These are phyloP conservation scores for Cinchona pubescens DNA, from an alignment of 257 asterid species.

Conservation along the genomic window DNA sequence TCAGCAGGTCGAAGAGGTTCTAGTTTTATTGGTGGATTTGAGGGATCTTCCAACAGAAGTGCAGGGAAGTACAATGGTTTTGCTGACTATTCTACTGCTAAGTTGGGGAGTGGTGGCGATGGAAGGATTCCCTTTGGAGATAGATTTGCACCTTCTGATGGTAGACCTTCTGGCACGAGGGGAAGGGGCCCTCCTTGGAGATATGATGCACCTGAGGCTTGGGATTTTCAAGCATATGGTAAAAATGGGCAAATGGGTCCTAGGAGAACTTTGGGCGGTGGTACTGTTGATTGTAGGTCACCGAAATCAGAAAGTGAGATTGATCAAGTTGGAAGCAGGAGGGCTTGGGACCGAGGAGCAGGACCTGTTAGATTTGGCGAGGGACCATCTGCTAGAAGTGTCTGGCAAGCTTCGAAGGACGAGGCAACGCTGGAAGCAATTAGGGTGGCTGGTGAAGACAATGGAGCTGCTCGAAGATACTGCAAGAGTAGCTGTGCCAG, in stretches of 20 bases:
- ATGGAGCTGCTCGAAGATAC: slow-evolving; percentile 60
- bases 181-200: slow-evolving; percentile 72
- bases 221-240: slow-evolving; percentile 67
- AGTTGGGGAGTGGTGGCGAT: slow-evolving; percentile 61
- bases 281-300: slow-evolving; percentile 44
- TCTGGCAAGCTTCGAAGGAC: slow-evolving; percentile 99
- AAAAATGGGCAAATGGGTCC: slow-evolving; percentile 65
- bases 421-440: slow-evolving; percentile 98
- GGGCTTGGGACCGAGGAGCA: slow-evolving; percentile 82
- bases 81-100: slow-evolving; percentile 66
- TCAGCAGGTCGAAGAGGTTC: slow-evolving; percentile 73
- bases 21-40: slow-evolving; percentile 51
- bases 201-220: slow-evolving; percentile 57
- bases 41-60: slow-evolving; percentile 66
- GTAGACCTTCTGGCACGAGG: slow-evolving; percentile 51
- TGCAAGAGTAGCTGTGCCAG: slow-evolving; percentile 82
- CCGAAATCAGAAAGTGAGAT: slow-evolving; percentile 58
- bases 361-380: slow-evolving; percentile 86
- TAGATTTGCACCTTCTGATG: slow-evolving; percentile 60
- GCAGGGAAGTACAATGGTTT: slow-evolving; percentile 71
- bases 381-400: slow-evolving; percentile 99
- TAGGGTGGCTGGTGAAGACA: slow-evolving; percentile 93
- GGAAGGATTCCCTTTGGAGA: slow-evolving; percentile 64
- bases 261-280: slow-evolving; percentile 52
- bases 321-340: slow-evolving; percentile 62